Base-by-base conservation (phyloP, 352 stramenopile genomes). In the Globisporangium lucens region DNA sequence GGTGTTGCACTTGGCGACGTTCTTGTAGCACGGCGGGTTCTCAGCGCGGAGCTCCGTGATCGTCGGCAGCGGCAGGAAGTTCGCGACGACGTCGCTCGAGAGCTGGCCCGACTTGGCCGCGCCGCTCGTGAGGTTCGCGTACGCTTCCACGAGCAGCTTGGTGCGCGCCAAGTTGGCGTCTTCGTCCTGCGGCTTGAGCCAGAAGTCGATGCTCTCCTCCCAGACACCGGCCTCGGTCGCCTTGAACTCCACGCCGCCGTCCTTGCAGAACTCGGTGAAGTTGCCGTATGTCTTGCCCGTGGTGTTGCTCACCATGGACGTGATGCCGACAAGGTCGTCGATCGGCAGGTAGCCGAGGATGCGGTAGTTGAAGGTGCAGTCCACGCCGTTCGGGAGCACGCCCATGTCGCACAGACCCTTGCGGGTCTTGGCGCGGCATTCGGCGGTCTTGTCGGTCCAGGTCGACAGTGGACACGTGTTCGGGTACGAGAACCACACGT, bases 261-360 rank as follows among this genome's bases (percentile, higher is more conserved):
- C 74, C 30, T 85, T 65, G 57, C 82, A 91, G 67, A 90, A 93
- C 65, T 89, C 71, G 8, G 73, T 65, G 41, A 90, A 90, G 75
- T 90, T 86, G 30, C 63, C 62, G 70, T 87, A 93, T 36, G 63
- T 61, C 51, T 86, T 60, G 51, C 62, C 71, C 24, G 80, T 89
- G 24, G 70, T 69, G 69, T 89, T 81, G 68, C 75, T 89, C 36
- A 66, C 61, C 74, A 89, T 85, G 24, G 75, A 77, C 15, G 81
- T 93, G 65, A 93, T 93, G 57, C 83, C 83, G 3, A 93, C 85
- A 8, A 93, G 71, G 70, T 93, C 85, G 62, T 91, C 85, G 52
- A 92, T 87, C n/a, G 68, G 68, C 24, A 92, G 57, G 65, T 78
- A 90, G 47, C 84, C 82, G 0, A 90, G 69, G 61, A 92, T 75